These are phyloP conservation scores for Sporothrix protearum DNA, from an alignment of 2,329 filamentous ascomycete species.

Conservation along the genomic window DNA sequence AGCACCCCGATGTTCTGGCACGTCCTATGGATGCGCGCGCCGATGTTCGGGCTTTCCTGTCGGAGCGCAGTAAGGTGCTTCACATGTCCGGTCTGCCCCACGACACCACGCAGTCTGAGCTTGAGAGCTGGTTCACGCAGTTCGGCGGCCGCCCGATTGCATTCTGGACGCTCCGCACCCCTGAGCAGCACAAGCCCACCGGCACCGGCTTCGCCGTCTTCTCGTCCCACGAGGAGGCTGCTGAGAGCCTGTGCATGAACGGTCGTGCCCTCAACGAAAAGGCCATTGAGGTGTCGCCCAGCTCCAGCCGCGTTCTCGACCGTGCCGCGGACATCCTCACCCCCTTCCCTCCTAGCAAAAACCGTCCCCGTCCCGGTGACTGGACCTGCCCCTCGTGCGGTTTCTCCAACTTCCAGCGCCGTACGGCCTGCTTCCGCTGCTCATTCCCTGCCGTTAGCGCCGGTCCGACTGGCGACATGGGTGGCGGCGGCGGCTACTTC, in stretches of 20 bases:
- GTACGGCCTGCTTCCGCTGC: slow-evolving; percentile 97
- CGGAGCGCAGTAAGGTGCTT: slow-evolving; percentile 94
- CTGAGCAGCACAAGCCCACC: slow-evolving; percentile 99
- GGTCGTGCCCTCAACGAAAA: slow-evolving; percentile 97
- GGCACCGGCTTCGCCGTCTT: slow-evolving; percentile 98
- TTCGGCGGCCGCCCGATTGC: slow-evolving; percentile 96
- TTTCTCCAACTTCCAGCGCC: slow-evolving; percentile 98
- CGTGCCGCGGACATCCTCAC: slow-evolving; percentile 93
- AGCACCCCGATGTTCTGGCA: slow-evolving; percentile 91
- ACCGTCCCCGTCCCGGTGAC: slow-evolving; percentile 91
- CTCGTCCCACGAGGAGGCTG: slow-evolving; percentile 97
- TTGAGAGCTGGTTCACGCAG: slow-evolving; percentile 99
- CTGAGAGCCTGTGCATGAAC: slow-evolving; percentile 98
- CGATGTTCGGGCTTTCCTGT: slow-evolving; percentile 92
- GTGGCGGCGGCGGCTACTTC: slow-evolving; percentile 61
- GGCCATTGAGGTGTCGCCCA: slow-evolving; percentile 97
- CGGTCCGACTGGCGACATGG: slow-evolving; percentile 63
- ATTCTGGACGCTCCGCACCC: slow-evolving; percentile 96
- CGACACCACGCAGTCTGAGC: slow-evolving; percentile 95
- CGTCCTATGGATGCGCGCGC: slow-evolving; percentile 95
- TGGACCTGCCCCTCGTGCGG: slow-evolving; percentile 99
- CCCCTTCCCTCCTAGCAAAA: slow-evolving; percentile 97
- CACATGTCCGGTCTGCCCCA: slow-evolving; percentile 97
- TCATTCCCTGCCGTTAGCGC: slow-evolving; percentile 93
- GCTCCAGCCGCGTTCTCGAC: slow-evolving; percentile 93